Conservation (phyloP, 1,284 basidiomycete genomes). For the Erythrobasidium hasegawianum region DNA sequence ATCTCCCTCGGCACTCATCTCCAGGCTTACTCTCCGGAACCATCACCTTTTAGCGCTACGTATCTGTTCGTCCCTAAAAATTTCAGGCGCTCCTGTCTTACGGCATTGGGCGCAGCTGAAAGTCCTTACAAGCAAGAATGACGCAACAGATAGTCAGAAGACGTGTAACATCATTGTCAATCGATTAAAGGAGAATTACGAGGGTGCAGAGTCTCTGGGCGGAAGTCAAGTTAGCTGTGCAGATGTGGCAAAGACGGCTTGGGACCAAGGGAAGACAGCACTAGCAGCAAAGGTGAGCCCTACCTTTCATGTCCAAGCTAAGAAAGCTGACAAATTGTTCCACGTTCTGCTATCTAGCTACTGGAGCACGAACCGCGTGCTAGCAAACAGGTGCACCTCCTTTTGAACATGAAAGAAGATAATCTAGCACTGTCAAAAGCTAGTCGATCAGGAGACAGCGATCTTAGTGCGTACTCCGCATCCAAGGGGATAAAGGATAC, state of each 20-base stretch:
- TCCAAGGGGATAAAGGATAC: background rate
- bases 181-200: slow-evolving; percentile 52
- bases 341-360: slow-evolving; percentile 56
- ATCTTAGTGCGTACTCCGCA: slow-evolving; percentile 69
- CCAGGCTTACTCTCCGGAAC: slow-evolving; percentile 78
- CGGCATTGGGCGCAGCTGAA: slow-evolving; percentile 81
- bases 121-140: slow-evolving; percentile 56
- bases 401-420: slow-evolving; percentile 93
- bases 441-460: slow-evolving; percentile 90
- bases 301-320: background rate
- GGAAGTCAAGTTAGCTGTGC: slow-evolving; percentile 71
- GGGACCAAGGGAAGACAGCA: slow-evolving; percentile 79
- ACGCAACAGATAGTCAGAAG: slow-evolving; percentile 62
- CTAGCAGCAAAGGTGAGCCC: slow-evolving; percentile 75
- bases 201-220: slow-evolving; percentile 41
- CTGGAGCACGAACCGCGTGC: slow-evolving; percentile 84
- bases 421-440: slow-evolving; percentile 81
- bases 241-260: slow-evolving; percentile 88
- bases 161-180: slow-evolving; percentile 44
- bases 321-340: background rate
- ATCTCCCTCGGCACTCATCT: slow-evolving; percentile 58
- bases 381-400: slow-evolving; percentile 86
- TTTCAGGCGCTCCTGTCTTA: slow-evolving; percentile 80
- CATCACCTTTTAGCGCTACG: slow-evolving; percentile 86
- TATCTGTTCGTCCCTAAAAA: slow-evolving; percentile 76